Evolutionary conservation across 2,329 filamentous ascomycete species (phyloP), one percentile per base, ranked within the genome.

Genomic region (Cladophialophora psammophila): DNA sequence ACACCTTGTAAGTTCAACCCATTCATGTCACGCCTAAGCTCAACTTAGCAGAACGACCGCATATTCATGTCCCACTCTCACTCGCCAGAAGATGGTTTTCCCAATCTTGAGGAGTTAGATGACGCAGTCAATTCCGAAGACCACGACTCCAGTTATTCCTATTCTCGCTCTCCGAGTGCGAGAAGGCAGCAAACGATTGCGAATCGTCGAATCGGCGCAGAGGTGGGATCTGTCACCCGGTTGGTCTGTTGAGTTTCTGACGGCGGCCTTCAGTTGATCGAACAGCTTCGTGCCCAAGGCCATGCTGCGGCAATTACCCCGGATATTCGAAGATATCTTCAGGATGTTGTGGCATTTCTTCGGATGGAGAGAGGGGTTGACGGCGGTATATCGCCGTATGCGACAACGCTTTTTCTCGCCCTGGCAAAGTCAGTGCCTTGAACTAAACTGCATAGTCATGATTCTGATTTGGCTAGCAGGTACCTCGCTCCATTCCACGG

Each of bases 41-140:
- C 57, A 73, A 34, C 3, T 32, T 20, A 63, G 9, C 67, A 83
- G 78, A 96, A 93, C 73, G 93, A 98, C 66, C 88, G 91, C 70
- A 90, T 98, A 72, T 92, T 93, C 76, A 89, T 98, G 65, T 94
- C 92, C 0, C 94, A 98, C 77, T 92, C 89, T 80, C 93, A 98
- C 74, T 86, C 90, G 65, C 83, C 86, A 3, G 82, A 84, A 1
- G 88, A 94, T 75, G 92, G 90, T 0, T 90, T 93, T 69, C 84
- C 88, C 4, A 91, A 95, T 70, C 78, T 94, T 0, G 91, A 96
- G 67, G 89, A 92, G 40, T 60, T 73, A n/a, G 80, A 79, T 20
- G 80, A 82, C 31, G 75, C 45, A 10, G 34, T 20, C 48, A 40
- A 58, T 40, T 34, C 53, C 12, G 60, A 62, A 34, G 68, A 68